Conservation (phyloP, 441 rosid species). For the Monsonia emarginata region DNA sequence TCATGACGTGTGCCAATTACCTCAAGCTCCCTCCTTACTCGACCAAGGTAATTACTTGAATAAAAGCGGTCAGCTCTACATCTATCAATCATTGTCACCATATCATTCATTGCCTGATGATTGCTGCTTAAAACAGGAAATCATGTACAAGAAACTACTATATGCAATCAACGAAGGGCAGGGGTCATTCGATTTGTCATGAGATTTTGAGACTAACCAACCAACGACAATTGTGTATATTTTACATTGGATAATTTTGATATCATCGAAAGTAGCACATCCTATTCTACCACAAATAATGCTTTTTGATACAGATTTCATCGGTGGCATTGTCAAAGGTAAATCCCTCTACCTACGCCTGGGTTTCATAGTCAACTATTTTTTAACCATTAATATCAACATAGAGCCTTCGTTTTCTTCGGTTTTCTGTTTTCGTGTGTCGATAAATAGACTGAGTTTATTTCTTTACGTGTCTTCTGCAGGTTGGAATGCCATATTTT, state of each 20-base stretch:
- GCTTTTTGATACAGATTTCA: constrained; percentile 17
- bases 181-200: constrained; percentile 94
- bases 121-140: constrained; percentile 51
- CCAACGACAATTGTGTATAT: constrained; percentile 33
- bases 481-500: constrained; percentile 21
- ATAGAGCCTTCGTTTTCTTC: no score
- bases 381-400: neutral
- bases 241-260: constrained; percentile 31
- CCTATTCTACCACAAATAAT: constrained; percentile 31
- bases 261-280: constrained; percentile 22
- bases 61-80: neutral
- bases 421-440: neutral
- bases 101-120: constrained; percentile 8
- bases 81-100: neutral
- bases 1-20: constrained; percentile 99
- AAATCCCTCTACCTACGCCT: constrained; percentile 11
- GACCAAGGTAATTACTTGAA: constrained; percentile 42
- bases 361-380: neutral
- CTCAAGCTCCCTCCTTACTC: constrained; percentile 98
- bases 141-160: constrained; percentile 80
- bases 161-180: constrained; percentile 98
- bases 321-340: constrained; percentile 27
- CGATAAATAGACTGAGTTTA: neutral
- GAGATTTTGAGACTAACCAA: constrained; percentile 28
- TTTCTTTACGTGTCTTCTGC: neutral